Conservation (phyloP, 192 early-diverging fungal species). For the Dissophora ornata region DNA sequence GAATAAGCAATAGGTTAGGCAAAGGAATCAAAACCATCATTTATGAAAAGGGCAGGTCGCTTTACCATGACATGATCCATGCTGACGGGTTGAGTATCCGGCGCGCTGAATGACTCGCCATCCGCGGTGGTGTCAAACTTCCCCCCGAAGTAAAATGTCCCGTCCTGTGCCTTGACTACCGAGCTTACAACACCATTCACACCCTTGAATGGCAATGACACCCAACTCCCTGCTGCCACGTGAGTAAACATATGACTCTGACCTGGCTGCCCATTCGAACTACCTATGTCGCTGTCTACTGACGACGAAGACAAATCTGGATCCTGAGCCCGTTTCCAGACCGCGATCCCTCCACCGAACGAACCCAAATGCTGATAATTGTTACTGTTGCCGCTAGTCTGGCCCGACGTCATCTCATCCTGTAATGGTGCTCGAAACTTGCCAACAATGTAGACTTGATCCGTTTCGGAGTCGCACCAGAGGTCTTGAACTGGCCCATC, state of each 20-base stretch:
- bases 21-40: too few relatives aligned
- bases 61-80: slow-evolving; percentile 38
- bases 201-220: slow-evolving; percentile 71
- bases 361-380: slow-evolving; percentile 6
- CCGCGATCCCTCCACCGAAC: slow-evolving; percentile 49
- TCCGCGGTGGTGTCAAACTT: slow-evolving; percentile 74
- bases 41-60: not conserved
- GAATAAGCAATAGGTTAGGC: too few relatives aligned
- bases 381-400: slow-evolving; percentile 6
- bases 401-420: not conserved
- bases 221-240: slow-evolving; percentile 60
- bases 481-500: slow-evolving; percentile 52
- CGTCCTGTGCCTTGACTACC: slow-evolving; percentile 60
- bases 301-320: not conserved
- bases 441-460: slow-evolving; percentile 49
- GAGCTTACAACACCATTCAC: slow-evolving; percentile 74
- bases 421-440: slow-evolving; percentile 43
- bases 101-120: slow-evolving; percentile 53
- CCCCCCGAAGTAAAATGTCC: slow-evolving; percentile 74
- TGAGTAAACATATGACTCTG: not conserved
- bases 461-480: slow-evolving; percentile 38
- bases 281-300: not conserved
- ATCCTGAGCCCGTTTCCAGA: slow-evolving; percentile 30
- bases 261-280: too few relatives aligned
- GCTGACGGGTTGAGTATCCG: slow-evolving; percentile 53